Conservation (phyloP, 2,329 filamentous ascomycete species). For the Sphaerulina musiva region DNA sequence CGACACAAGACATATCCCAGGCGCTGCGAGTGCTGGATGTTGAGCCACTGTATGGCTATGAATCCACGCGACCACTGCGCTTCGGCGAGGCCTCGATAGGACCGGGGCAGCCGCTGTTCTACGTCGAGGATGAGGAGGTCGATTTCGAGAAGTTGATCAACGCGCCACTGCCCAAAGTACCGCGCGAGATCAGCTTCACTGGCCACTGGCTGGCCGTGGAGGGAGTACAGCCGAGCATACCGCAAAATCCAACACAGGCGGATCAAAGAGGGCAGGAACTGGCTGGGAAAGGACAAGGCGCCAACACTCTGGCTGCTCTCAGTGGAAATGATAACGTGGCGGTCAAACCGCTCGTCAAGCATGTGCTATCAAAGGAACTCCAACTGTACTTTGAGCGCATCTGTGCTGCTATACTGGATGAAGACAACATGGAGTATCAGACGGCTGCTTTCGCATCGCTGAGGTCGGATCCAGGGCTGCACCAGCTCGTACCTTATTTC, state of each 20-base stretch:
- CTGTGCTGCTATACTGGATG: slow-evolving; percentile 78
- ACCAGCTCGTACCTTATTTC: slow-evolving; percentile 94
- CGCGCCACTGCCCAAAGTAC: slow-evolving; percentile 87
- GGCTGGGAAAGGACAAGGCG: slow-evolving; percentile 80
- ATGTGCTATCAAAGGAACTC: slow-evolving; percentile 90
- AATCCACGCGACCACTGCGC: slow-evolving; percentile 77
- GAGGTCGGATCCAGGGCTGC: slow-evolving; percentile 80
- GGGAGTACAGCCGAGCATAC: slow-evolving; percentile 92
- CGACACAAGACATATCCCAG: slow-evolving; percentile 81
- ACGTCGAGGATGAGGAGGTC: slow-evolving; percentile 96
- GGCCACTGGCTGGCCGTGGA: slow-evolving; percentile 97
- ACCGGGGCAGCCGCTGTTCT: slow-evolving; percentile 89
- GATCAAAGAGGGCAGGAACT: slow-evolving; percentile 80
- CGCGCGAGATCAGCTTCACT: slow-evolving; percentile 85
- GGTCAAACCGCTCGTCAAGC: slow-evolving; percentile 88
- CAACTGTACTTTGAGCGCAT: slow-evolving; percentile 97
- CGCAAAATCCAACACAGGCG: slow-evolving; percentile 74
- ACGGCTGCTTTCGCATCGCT: slow-evolving; percentile 80
- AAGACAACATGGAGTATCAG: slow-evolving; percentile 78
- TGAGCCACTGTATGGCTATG: slow-evolving; percentile 93
- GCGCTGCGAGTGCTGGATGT: slow-evolving; percentile 82
- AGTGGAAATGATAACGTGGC: slow-evolving; percentile 76
- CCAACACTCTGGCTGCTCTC: slow-evolving; percentile 77
- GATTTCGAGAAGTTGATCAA: slow-evolving; percentile 99
- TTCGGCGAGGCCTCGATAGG: slow-evolving; percentile 93